phyloP scores from a whole-genome alignment of 306 rosid species.

The Trifolium fragiferum region DNA sequence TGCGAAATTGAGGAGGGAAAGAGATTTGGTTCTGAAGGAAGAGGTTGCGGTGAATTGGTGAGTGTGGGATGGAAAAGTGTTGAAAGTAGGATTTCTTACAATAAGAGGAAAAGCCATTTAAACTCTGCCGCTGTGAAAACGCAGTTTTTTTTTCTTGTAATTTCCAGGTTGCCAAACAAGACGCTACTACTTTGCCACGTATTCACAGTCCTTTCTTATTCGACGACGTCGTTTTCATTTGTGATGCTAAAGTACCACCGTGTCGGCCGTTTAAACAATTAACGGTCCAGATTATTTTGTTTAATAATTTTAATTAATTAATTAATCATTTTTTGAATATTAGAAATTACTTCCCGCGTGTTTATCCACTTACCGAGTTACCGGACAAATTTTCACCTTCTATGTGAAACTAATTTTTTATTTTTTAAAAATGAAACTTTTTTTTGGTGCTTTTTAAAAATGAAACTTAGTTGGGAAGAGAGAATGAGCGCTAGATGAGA shows the following conservation, averaged over 20 bases:
- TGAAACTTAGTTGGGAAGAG: no score
- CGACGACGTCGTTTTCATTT: not conserved
- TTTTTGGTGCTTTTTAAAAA: no score
- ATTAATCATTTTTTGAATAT: no score
- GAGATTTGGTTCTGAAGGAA: slow-evolving; percentile 38
- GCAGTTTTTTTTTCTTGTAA: slow-evolving; percentile 24
- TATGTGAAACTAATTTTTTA: no score
- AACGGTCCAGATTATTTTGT: no score
- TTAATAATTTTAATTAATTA: no score
- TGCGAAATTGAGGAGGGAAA: slow-evolving; percentile 50
- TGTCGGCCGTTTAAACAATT: not conserved
- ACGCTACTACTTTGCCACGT: slow-evolving; percentile 50
- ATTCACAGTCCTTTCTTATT: not conserved
- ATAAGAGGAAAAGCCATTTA: slow-evolving; percentile 69
- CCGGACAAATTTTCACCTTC: not conserved
- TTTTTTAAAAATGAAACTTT: no score
- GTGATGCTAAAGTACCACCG: not conserved
- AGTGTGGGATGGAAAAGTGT: slow-evolving; percentile 22
- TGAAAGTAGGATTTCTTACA: slow-evolving; percentile 39
- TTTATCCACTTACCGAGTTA: not conserved
- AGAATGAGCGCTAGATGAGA: no score
- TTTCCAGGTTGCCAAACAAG: slow-evolving; percentile 36
- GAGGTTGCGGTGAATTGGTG: slow-evolving; percentile 37
- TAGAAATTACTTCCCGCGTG: not conserved
- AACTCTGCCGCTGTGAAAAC: not conserved